These are phyloP conservation scores for Colletotrichum liriopes DNA, from an alignment of 2,329 filamentous ascomycete species.

Conservation along the genomic window DNA sequence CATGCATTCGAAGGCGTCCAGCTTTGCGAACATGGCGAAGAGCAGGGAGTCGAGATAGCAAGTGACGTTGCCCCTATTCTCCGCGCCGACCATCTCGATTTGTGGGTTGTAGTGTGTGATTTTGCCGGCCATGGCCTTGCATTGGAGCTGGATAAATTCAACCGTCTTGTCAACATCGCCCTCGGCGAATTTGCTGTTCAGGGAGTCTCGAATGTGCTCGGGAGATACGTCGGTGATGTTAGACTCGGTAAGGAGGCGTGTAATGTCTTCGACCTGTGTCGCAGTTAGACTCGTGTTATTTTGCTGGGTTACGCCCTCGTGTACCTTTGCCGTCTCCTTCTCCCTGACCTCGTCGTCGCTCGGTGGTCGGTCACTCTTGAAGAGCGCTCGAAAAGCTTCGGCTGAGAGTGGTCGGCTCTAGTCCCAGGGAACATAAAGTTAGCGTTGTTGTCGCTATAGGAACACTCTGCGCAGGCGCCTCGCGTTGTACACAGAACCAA, in stretches of 20 bases:
- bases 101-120: slow-evolving; percentile 82
- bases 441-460: slow-evolving; percentile 21
- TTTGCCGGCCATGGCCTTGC: slow-evolving; percentile 85
- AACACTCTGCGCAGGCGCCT: slow-evolving; percentile 27
- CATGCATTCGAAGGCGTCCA: slow-evolving; percentile 94
- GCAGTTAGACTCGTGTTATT: slow-evolving; percentile 14
- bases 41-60: slow-evolving; percentile 94
- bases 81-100: slow-evolving; percentile 84
- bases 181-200: slow-evolving; percentile 74
- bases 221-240: slow-evolving; percentile 64
- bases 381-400: slow-evolving; percentile 75
- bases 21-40: slow-evolving; percentile 94
- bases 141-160: slow-evolving; percentile 82
- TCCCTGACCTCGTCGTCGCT: slow-evolving; percentile 71
- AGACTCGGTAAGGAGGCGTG: slow-evolving; percentile 54
- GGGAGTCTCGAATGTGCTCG: slow-evolving; percentile 72
- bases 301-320: slow-evolving; percentile 45
- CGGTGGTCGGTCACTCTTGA: slow-evolving; percentile 73
- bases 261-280: slow-evolving; percentile 53
- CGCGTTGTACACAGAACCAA: slow-evolving; percentile 7
- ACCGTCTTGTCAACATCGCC: slow-evolving; percentile 83
- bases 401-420: slow-evolving; percentile 68
- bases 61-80: slow-evolving; percentile 89
- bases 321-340: slow-evolving; percentile 58
- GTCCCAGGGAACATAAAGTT: slow-evolving; percentile 12